A percentile compares a stretch with the other conserved stretches of the same genome.
These are phyloP conservation scores for Neoascochyta sp. DNA, from an alignment of 2,329 filamentous ascomycete genomes.

Conservation along the genomic window DNA sequence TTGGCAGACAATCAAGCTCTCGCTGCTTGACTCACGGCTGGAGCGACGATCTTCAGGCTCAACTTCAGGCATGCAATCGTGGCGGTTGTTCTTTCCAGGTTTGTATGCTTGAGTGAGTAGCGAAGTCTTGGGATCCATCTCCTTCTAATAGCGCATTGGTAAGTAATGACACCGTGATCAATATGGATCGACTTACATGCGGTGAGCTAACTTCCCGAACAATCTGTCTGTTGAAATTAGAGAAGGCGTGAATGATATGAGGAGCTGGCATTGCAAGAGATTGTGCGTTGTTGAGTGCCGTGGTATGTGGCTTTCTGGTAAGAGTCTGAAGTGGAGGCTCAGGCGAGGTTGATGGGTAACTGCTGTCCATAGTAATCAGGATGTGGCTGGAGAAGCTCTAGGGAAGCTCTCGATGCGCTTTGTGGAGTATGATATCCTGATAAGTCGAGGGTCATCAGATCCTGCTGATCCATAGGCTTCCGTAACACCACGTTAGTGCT, in stretches of 20 bases:
- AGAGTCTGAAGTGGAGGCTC: not conserved
- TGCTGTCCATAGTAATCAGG: not conserved
- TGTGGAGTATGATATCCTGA: too few relatives aligned
- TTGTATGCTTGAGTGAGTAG: not conserved
- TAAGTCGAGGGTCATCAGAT: too few relatives aligned
- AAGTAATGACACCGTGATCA: not conserved
- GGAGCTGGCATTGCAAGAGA: not conserved
- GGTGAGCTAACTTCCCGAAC: not conserved
- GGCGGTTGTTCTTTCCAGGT: not conserved
- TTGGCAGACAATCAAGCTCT: constrained; percentile 7
- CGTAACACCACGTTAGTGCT: too few relatives aligned
- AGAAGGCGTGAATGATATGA: not conserved
- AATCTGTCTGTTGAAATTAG: not conserved
- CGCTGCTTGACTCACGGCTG: constrained; percentile 6
- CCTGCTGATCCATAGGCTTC: too few relatives aligned
- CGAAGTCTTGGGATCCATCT: constrained; percentile 1
- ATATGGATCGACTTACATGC: not conserved
- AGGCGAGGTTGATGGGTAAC: not conserved
- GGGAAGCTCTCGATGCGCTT: constrained; percentile 4
- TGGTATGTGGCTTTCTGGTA: not conserved
- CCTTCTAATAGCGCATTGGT: not conserved
- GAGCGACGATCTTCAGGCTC: constrained; percentile 1
- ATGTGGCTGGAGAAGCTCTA: constrained; percentile 5
- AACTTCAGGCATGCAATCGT: not conserved
- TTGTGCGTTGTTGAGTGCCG: not conserved